These are phyloP conservation scores for Elongisporangium undulatum DNA, from an alignment of 352 stramenopile species.

Conservation along the genomic window DNA sequence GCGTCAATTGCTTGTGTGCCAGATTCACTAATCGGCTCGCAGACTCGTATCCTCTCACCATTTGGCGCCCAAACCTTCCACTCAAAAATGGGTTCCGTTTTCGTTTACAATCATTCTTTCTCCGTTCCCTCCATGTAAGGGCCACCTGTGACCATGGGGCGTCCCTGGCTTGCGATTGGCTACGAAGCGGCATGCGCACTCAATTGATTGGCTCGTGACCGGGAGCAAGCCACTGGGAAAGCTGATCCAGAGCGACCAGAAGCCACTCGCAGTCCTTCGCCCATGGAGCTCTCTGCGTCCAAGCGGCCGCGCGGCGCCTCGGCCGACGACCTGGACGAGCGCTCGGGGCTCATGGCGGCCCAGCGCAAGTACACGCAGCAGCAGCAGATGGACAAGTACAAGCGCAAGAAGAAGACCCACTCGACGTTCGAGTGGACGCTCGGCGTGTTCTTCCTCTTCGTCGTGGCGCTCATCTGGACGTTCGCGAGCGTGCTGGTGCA, in stretches of 20 bases:
- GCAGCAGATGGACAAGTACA: neutral
- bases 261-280: neutral
- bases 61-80: no score
- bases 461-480: constrained; percentile 81
- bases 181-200: constrained; percentile 1
- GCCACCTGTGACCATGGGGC: neutral
- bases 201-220: neutral
- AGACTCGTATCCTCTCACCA: neutral
- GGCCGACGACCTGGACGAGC: constrained; percentile 14
- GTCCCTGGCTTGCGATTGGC: neutral
- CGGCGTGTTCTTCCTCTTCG: constrained; percentile 63
- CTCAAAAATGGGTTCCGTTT: neutral
- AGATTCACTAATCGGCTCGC: neutral
- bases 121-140: neutral
- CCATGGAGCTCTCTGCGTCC: neutral
- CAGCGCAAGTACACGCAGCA: neutral
- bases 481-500: constrained; percentile 85
- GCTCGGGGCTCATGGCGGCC: constrained; percentile 16
- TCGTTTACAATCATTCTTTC: neutral
- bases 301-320: neutral
- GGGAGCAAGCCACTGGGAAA: neutral
- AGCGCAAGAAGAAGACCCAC: constrained; percentile 11
- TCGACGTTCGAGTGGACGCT: constrained; percentile 64
- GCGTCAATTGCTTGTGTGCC: neutral
- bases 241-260: neutral